Conservation (phyloP, 805 yeast species). For the Blastobotrys americana region DNA sequence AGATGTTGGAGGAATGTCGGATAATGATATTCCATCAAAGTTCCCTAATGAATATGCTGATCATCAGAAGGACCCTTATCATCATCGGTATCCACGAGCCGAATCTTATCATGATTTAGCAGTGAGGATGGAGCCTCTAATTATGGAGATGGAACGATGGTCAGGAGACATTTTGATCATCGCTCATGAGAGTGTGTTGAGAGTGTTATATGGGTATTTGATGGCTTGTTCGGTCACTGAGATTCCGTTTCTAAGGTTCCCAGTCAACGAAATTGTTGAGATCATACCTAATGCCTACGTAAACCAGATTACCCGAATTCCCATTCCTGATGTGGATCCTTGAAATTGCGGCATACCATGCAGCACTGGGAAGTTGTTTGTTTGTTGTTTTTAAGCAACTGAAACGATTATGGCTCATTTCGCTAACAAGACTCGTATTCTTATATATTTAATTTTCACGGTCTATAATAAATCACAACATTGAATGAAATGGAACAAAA, state of each 20-base stretch:
- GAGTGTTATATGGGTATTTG: slow-evolving; percentile 87
- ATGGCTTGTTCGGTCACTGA: slow-evolving; percentile 88
- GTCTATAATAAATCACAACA: too few relatives aligned
- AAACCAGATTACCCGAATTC: slow-evolving; percentile 22
- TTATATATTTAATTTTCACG: too few relatives aligned
- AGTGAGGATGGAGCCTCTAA: slow-evolving; percentile 83
- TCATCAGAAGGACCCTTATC: slow-evolving; percentile 75
- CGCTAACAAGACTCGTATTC: too few relatives aligned
- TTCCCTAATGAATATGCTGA: slow-evolving; percentile 67
- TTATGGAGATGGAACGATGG: slow-evolving; percentile 89
- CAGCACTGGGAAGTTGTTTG: too few relatives aligned
- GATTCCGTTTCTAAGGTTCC: slow-evolving; percentile 72
- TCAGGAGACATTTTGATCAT: slow-evolving; percentile 73
- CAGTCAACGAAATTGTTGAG: slow-evolving; percentile 78
- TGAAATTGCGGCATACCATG: too few relatives aligned
- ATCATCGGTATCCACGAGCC: slow-evolving; percentile 83
- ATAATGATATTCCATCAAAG: slow-evolving; percentile 47
- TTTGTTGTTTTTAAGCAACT: too few relatives aligned
- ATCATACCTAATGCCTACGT: slow-evolving; percentile 76
- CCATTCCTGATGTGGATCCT: slow-evolving; percentile 20
- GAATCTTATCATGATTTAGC: slow-evolving; percentile 97
- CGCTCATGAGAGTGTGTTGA: slow-evolving; percentile 85
- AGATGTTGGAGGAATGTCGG: slow-evolving; percentile 61
- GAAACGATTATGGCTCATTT: too few relatives aligned
- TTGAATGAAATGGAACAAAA: too few relatives aligned